Base-by-base conservation (phyloP, 805 yeast genomes). In the Candida parachauliodes region DNA sequence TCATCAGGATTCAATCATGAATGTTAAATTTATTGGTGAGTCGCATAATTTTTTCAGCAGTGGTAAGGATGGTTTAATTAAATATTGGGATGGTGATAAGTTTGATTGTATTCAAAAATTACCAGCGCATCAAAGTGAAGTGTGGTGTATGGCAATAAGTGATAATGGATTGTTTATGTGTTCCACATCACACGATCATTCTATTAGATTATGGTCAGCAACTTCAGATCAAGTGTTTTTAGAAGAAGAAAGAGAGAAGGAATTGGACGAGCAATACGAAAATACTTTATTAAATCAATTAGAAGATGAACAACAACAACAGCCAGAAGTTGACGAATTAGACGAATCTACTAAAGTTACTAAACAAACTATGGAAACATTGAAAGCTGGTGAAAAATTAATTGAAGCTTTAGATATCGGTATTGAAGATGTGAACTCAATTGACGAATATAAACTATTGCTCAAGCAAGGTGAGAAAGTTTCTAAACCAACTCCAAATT, bases 31-130 rank as follows among this genome's bases (percentile, higher is more conserved):
- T 53, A 72, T 88, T 36, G 91, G 94, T 2, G 81, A 79, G n/a
- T 72, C 85, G 10, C 96, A 91, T 57, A 79, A 89, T 58, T 89
- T 93, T 60, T 85, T 93, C 64, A 82, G 95, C 40, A 80, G 87
- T 41, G 82, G 91, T 23, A 93, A 93, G 55, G 99, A 93, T 61
- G 88, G 85, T 10, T 62, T 83, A 42, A 76, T 93, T 39, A 93
- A 93, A 61, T 88, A 88, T 60, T 93, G 99, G 99, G 99, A 93
- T 60, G 99, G 98, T 47, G 94, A 86, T 51, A 93, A 93, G 61
- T 93, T 93, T 59, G 96, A 87, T 50, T 85, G 91, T 59, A 79
- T 93, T 44, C 98, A 93, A 60, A 86, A 83, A 51, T 68, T 93
- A 22, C 73, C 78, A 4, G 75, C 78, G 7, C 98, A 93, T 58